Evolutionary conservation across 306 rosid species (phyloP).

Genomic region (Myrica gale): DNA sequence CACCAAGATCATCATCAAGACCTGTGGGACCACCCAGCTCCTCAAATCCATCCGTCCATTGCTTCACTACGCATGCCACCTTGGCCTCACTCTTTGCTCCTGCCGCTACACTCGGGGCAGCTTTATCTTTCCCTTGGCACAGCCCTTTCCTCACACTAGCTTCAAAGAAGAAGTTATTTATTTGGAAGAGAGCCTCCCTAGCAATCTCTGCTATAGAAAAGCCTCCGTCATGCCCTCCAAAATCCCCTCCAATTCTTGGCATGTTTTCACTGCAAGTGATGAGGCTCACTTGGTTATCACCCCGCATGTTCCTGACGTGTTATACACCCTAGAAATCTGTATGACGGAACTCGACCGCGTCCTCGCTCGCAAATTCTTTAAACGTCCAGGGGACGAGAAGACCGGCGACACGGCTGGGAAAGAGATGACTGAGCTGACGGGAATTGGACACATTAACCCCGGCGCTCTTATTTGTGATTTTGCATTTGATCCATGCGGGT

Average conservation of each 20-base stretch:
- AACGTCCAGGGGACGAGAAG: constrained; percentile 44
- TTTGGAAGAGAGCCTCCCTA: constrained; percentile 57
- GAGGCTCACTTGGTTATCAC: constrained; percentile 3
- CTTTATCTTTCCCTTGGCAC: constrained; percentile 78
- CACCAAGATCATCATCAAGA: constrained; percentile 86
- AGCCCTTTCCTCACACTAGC: constrained; percentile 80
- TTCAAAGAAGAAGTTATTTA: constrained; percentile 76
- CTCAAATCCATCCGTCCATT: constrained; percentile 80
- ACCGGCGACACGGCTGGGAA: constrained; percentile 71
- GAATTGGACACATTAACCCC: constrained; percentile 63
- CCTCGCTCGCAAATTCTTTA: constrained; percentile 68
- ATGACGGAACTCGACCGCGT: constrained; percentile 87
- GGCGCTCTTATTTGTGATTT: constrained; percentile 74
- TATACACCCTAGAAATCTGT: constrained; percentile 80
- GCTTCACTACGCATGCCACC: constrained; percentile 50
- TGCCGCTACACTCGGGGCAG: constrained; percentile 78
- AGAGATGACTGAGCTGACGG: constrained; percentile 78
- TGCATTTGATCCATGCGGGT: constrained; percentile 89
- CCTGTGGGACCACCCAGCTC: constrained; percentile 98
- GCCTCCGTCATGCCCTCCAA: constrained; percentile 84
- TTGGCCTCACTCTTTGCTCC: constrained; percentile 51
- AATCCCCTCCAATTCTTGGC: constrained; percentile 73
- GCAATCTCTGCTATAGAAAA: constrained; percentile 51
- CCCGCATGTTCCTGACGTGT: constrained; percentile 25
- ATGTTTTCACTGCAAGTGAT: constrained; percentile 67